phyloP scores from a whole-genome alignment of 768 basidiomycete genomes.

The Cystobasidium ongulense region DNA sequence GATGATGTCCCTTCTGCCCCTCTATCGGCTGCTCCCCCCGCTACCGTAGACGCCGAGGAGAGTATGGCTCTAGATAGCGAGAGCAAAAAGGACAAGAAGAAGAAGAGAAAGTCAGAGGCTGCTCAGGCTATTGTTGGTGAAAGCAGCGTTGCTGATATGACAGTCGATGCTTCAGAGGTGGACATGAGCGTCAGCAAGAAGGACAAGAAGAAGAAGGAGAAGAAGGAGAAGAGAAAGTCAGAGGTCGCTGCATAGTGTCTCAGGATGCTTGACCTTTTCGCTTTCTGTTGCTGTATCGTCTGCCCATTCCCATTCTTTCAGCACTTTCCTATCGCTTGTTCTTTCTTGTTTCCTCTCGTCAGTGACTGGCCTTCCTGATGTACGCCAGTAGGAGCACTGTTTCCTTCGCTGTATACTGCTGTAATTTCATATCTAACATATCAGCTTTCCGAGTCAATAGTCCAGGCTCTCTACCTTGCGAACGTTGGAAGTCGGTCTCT shows the following conservation, averaged over 20 bases:
- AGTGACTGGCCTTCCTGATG: neutral
- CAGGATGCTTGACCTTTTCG: neutral
- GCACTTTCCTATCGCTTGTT: neutral
- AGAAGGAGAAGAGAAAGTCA: slow-evolving; percentile 25
- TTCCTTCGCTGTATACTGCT: neutral
- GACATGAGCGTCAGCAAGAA: slow-evolving; percentile 17
- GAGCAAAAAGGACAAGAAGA: slow-evolving; percentile 26
- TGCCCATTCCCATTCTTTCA: neutral
- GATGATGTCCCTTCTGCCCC: slow-evolving; percentile 24
- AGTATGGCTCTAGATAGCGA: slow-evolving; percentile 7
- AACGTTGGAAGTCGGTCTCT: no score
- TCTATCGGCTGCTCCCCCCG: slow-evolving; percentile 25
- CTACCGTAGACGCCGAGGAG: neutral
- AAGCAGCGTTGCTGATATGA: slow-evolving; percentile 15
- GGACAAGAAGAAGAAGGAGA: slow-evolving; percentile 24
- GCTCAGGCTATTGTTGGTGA: slow-evolving; percentile 8
- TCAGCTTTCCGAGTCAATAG: no score
- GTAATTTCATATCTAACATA: no score
- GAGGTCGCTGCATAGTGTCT: neutral
- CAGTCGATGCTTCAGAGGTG: slow-evolving; percentile 20
- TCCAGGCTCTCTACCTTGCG: no score
- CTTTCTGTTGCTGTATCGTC: neutral
- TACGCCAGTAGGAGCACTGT: neutral
- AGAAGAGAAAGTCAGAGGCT: slow-evolving; percentile 22
- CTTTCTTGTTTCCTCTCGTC: neutral